Base-by-base conservation (phyloP, 768 basidiomycete genomes). In the Suillus discolor region DNA sequence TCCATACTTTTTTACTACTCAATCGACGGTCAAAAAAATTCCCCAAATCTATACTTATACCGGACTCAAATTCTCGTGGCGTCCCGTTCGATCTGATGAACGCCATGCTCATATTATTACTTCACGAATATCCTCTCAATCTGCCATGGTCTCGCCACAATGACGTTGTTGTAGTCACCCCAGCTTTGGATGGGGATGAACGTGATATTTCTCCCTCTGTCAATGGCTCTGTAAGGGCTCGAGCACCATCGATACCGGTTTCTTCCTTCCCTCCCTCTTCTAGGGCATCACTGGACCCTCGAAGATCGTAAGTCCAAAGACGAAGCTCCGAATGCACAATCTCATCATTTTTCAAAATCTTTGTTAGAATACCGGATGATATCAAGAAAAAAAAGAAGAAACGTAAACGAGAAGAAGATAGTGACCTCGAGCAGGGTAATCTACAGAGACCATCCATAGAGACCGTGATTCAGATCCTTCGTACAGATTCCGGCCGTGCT, bases 341-440 rank as follows among this genome's bases (percentile, higher is more conserved):
- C 25, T 16, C 13, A 55, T 71, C 1, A 64, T 39, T 38, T 34
- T 47, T 39, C 44, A 41, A 1, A 23, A 49, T 11, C 8, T 31
- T 25, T 16, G 44, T 23, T 57, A 81, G 78, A 63, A 60, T 73
- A 61, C 68, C 75, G 13, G 84, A 87, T 15, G 90, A 91, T 57
- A 67, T 81, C 36, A 91, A 89, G 81, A 91, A 86, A 78, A 92
- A 90, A 81, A 92, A 91, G 80, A 92, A 93, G 79, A 94, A 93
- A 73, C 90, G 92, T 77, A 92, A 91, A 83, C 85, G 90, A 64
- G 91, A 92, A 11, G 87, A 85, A 45, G 88, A 87, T n/a, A 90
- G 89, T 69, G 92, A 93, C 68, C 75, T 80, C 39, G 91, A 93
- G 85, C 87, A 86, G 76, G 62, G 74, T 68, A 65, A 54, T 45